Base-by-base conservation (phyloP, 139 green algal genomes). In the Ulvella scutata region DNA sequence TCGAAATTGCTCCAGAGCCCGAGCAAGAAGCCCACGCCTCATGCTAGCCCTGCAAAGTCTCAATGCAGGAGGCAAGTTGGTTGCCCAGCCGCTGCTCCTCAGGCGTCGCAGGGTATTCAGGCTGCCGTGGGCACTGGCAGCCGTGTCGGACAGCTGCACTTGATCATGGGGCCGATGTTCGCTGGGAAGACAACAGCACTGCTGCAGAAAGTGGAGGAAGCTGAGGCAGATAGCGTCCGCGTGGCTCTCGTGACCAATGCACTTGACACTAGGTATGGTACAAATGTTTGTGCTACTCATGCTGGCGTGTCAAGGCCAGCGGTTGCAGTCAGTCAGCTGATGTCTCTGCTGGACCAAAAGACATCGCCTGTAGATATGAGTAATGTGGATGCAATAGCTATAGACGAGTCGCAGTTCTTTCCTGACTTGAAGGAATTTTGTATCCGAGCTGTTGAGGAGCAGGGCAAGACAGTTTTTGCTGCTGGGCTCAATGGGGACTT, bases 81-180 rank as follows among this genome's bases (percentile, higher is more conserved):
- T n/a, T n/a, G n/a, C n/a, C n/a, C n/a, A n/a, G n/a, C n/a, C n/a
- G n/a, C n/a, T n/a, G n/a, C n/a, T n/a, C n/a, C n/a, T n/a, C n/a
- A n/a, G n/a, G n/a, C n/a, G n/a, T n/a, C n/a, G n/a, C n/a, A n/a
- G n/a, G n/a, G n/a, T n/a, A n/a, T n/a, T n/a, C n/a, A n/a, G n/a
- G n/a, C n/a, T n/a, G n/a, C n/a, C n/a, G n/a, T n/a, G n/a, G n/a
- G n/a, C n/a, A n/a, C n/a, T n/a, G n/a, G n/a, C n/a, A n/a, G n/a
- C n/a, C n/a, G n/a, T n/a, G n/a, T 26, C 51, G 51, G 51, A 29
- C n/a, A 67, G 7, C 51, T 82, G 51, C 43, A 78, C 33, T 13
- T 83, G 3, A 82, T 82, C 31, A 72, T 82, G 72, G 81, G 81
- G 4, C 81, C 81, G 4, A 85, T 85, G 81, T 85, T 85, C 76